phyloP scores from a whole-genome alignment of 73 alveolate species.

The Paramecium tetraurelia region DNA sequence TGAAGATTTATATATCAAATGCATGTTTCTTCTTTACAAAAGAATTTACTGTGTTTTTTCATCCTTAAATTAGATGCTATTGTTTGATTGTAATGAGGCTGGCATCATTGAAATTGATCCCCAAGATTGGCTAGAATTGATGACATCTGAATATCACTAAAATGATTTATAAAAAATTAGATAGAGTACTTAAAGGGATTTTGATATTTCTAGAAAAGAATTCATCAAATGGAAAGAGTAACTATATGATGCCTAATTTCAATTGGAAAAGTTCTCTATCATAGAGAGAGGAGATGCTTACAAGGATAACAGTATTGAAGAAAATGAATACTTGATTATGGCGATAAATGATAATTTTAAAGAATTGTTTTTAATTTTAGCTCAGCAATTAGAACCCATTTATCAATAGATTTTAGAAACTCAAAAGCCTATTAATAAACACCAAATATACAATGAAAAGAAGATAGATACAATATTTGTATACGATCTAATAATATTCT shows the following conservation, averaged over 20 bases:
- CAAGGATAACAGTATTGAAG: slow-evolving; percentile 40
- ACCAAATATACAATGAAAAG: slow-evolving; percentile 3
- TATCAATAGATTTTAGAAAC: not conserved
- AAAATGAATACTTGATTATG: slow-evolving; percentile 51
- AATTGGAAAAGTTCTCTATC: not conserved
- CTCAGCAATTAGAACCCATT: not conserved
- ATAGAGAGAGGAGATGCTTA: slow-evolving; percentile 57
- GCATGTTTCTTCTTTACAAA: slow-evolving; percentile 40
- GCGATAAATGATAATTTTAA: slow-evolving; percentile 60
- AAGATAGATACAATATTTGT: slow-evolving; percentile 30
- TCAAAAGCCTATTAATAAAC: not conserved
- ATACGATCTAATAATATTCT: slow-evolving; percentile 31
- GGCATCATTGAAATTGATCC: slow-evolving; percentile 54
- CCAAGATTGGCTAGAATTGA: slow-evolving; percentile 12
- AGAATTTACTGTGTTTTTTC: slow-evolving; percentile 46
- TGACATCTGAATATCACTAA: not conserved
- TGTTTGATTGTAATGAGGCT: slow-evolving; percentile 42
- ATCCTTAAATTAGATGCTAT: slow-evolving; percentile 41
- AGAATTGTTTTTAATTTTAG: slow-evolving; percentile 28
- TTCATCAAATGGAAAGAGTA: slow-evolving; percentile 53
- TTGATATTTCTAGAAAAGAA: slow-evolving; percentile 25
- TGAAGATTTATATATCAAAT: slow-evolving; percentile 35
- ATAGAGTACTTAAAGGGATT: not conserved
- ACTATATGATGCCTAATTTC: slow-evolving; percentile 40
- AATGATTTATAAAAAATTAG: not conserved